phyloP scores from a whole-genome alignment of 306 rosid genomes.

The Trifolium subterraneum region DNA sequence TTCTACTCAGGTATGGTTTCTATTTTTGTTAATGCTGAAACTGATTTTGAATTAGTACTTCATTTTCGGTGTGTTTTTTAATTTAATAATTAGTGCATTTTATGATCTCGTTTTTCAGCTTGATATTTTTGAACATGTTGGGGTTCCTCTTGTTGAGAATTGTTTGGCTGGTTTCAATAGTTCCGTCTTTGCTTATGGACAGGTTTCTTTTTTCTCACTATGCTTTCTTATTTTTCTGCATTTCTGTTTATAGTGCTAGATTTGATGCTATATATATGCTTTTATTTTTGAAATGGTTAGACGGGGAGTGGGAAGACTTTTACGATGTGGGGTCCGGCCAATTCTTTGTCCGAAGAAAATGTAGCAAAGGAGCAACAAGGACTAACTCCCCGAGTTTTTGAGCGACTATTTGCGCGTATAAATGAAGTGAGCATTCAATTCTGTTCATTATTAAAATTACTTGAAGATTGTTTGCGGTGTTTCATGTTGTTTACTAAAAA shows the following conservation, averaged over 20 bases:
- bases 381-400: conserved; percentile 86
- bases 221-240: conserved; percentile 13
- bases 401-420: conserved; percentile 84
- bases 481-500: conserved; percentile 36
- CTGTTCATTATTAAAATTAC: not conserved
- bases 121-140: conserved; percentile 91
- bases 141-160: conserved; percentile 89
- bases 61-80: not conserved
- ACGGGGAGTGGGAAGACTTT: conserved; percentile 99
- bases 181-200: conserved; percentile 98
- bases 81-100: conserved; percentile 4
- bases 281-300: conserved; percentile 45
- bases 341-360: conserved; percentile 70
- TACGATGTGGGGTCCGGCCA: conserved; percentile 99
- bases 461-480: conserved; percentile 2
- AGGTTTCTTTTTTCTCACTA: conserved; percentile 50
- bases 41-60: conserved; percentile 28
- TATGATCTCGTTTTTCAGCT: conserved; percentile 57
- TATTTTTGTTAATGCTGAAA: conserved; percentile 2
- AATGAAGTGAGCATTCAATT: conserved; percentile 66
- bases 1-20: conserved; percentile 79
- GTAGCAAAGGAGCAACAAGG: conserved; percentile 77
- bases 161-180: conserved; percentile 98
- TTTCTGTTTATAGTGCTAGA: not conserved
- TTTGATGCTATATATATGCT: conserved; percentile 1